Conservation (phyloP, 2,329 filamentous ascomycete genomes). For the Intubia oerlemansii region DNA sequence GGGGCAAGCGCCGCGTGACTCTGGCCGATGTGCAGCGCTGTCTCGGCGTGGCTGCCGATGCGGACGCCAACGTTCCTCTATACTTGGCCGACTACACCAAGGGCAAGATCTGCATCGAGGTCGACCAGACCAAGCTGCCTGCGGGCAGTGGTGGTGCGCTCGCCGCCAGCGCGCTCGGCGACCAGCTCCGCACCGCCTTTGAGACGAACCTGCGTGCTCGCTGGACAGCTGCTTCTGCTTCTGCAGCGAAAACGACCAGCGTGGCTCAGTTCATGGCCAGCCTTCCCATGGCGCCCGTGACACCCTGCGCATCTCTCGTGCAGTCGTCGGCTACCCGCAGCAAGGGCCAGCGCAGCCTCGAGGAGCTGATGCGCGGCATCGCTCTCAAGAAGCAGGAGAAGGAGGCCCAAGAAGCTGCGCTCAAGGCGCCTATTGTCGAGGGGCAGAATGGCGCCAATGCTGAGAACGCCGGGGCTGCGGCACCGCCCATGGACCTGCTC, state of each 20-base stretch:
- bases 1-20: constrained; percentile 49
- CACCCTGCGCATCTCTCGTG: constrained; percentile 25
- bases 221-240: constrained; percentile 16
- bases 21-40: constrained; percentile 44
- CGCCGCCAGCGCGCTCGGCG: constrained; percentile 20
- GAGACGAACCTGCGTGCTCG: constrained; percentile 24
- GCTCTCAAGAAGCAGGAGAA: constrained; percentile 26
- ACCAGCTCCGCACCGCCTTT: constrained; percentile 31
- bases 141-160: constrained; percentile 10
- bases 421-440: constrained; percentile 13
- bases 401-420: constrained; percentile 13
- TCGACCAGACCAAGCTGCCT: constrained; percentile 15
- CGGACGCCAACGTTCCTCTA: constrained; percentile 10
- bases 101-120: constrained; percentile 32
- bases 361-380: constrained; percentile 44
- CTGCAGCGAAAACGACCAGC: constrained; percentile 9
- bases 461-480: neutral
- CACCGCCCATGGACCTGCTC: constrained; percentile 37
- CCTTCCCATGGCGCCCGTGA: constrained; percentile 33
- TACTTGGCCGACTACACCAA: constrained; percentile 21
- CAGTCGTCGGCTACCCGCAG: constrained; percentile 35
- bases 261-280: constrained; percentile 28
- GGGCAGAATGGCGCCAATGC: neutral
- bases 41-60: constrained; percentile 30
- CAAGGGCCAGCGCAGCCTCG: constrained; percentile 48